phyloP scores from a whole-genome alignment of 2,329 filamentous ascomycete genomes.

The Alternaria ventricosa region DNA sequence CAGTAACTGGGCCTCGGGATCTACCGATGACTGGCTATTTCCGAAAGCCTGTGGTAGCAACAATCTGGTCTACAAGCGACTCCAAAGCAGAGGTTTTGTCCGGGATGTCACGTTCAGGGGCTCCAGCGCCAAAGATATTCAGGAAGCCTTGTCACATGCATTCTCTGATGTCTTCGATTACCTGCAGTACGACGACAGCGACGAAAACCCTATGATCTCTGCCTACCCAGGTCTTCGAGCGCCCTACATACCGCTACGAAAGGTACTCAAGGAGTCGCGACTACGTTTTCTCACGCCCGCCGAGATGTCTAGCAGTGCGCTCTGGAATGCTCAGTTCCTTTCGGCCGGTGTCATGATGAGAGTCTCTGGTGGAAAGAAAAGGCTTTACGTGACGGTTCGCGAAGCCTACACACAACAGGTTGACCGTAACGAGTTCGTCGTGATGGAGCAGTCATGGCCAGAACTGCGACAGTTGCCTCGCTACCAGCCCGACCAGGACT shows the following conservation, averaged over 20 bases:
- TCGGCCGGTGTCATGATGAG: constrained; percentile 76
- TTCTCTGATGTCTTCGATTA: constrained; percentile 63
- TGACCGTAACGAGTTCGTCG: constrained; percentile 30
- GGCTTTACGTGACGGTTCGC: constrained; percentile 77
- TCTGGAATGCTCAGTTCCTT: constrained; percentile 76
- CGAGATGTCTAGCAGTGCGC: constrained; percentile 74
- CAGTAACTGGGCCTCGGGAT: constrained; percentile 55
- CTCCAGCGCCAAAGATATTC: constrained; percentile 71
- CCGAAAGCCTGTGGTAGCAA: constrained; percentile 71
- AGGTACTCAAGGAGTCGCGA: constrained; percentile 75
- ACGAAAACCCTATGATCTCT: constrained; percentile 34
- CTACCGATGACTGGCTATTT: constrained; percentile 65
- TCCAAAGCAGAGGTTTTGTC: constrained; percentile 76
- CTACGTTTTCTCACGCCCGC: constrained; percentile 72
- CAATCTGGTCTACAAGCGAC: constrained; percentile 70
- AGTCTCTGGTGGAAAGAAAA: constrained; percentile 63
- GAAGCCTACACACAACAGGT: constrained; percentile 75
- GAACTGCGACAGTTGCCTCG: constrained; percentile 68
- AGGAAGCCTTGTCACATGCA: constrained; percentile 66
- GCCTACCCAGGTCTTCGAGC: constrained; percentile 65
- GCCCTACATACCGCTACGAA: constrained; percentile 76
- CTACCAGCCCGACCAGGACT: constrained; percentile 56
- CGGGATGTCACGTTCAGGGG: constrained; percentile 67
- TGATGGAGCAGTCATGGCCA: constrained; percentile 62
- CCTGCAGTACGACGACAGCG: constrained; percentile 35